phyloP scores from a whole-genome alignment of 352 stramenopile genomes.

The Pythium periplocum region DNA sequence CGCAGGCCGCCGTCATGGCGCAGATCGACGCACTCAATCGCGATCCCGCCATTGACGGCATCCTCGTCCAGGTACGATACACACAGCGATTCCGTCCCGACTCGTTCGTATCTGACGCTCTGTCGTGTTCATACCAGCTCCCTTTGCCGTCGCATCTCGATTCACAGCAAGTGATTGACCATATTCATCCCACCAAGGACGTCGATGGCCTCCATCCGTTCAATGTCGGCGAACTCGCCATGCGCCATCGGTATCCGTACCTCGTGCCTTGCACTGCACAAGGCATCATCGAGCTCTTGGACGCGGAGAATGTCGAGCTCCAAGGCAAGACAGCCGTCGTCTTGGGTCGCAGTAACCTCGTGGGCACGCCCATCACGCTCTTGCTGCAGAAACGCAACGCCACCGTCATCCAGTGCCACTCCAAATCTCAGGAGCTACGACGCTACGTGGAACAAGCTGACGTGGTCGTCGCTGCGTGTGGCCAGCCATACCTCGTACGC shows the following conservation, averaged over 20 bases:
- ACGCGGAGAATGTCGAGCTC: conserved; percentile 82
- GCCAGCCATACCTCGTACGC: conserved; percentile 93
- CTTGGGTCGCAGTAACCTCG: conserved; percentile 96
- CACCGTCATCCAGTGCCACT: conserved; percentile 98
- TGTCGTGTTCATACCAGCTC: conserved; percentile 37
- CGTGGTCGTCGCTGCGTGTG: conserved; percentile 96
- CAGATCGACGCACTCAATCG: conserved; percentile 75
- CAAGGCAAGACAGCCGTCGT: conserved; percentile 95
- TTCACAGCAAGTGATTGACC: conserved; percentile 90
- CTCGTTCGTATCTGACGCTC: neutral
- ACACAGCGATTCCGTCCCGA: neutral
- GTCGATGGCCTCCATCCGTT: conserved; percentile 98
- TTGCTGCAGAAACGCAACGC: conserved; percentile 95
- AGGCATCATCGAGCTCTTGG: conserved; percentile 95
- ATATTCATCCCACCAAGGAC: conserved; percentile 94
- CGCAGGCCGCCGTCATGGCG: conserved; percentile 44
- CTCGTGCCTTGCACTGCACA: conserved; percentile 97
- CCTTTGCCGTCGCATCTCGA: conserved; percentile 93
- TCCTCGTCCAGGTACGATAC: conserved; percentile 71
- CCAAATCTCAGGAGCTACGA: conserved; percentile 88
- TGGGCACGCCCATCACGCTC: conserved; percentile 95
- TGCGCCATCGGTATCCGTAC: conserved; percentile 81
- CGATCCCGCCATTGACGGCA: conserved; percentile 76
- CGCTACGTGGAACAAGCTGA: conserved; percentile 90
- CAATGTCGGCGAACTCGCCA: conserved; percentile 93